These are phyloP conservation scores for Borovskyia barvae DNA, from an alignment of 208 protist genomes.

Conservation along the genomic window DNA sequence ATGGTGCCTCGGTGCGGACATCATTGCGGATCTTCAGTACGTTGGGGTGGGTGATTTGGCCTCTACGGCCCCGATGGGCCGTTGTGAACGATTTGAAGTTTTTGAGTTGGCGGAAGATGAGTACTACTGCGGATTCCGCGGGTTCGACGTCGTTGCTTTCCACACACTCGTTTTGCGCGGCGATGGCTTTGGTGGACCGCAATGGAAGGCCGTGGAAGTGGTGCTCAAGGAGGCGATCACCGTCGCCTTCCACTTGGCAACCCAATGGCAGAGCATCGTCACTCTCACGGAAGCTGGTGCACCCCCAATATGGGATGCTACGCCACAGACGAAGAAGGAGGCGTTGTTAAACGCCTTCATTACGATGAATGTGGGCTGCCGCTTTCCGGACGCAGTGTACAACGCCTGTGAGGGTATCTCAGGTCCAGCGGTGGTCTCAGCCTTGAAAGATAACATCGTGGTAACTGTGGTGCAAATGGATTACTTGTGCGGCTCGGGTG, in stretches of 20 bases:
- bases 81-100: slow-evolving; percentile 40
- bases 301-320: not conserved
- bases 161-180: slow-evolving; percentile 27
- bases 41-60: slow-evolving; percentile 41
- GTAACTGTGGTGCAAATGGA: slow-evolving; percentile 27
- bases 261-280: slow-evolving; percentile 15
- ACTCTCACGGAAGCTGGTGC: not conserved
- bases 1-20: slow-evolving; percentile 37
- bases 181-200: not conserved
- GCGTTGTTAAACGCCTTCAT: slow-evolving; percentile 1
- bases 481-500: slow-evolving; percentile 13
- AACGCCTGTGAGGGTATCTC: slow-evolving; percentile 6
- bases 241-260: slow-evolving; percentile 21
- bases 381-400: slow-evolving; percentile 8
- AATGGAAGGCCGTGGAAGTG: slow-evolving; percentile 13
- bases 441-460: slow-evolving; percentile 22
- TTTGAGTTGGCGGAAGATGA: slow-evolving; percentile 31
- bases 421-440: slow-evolving; percentile 1
- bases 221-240: slow-evolving; percentile 13
- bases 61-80: slow-evolving; percentile 36
- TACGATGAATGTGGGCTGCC: slow-evolving; percentile 20
- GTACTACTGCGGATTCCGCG: slow-evolving; percentile 23
- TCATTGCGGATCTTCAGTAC: slow-evolving; percentile 70
- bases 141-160: slow-evolving; percentile 12
- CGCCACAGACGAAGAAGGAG: not conserved